Evolutionary conservation across 257 asterid species (phyloP), one percentile per base, ranked within the genome.

Genomic region (Solanum acaule): DNA sequence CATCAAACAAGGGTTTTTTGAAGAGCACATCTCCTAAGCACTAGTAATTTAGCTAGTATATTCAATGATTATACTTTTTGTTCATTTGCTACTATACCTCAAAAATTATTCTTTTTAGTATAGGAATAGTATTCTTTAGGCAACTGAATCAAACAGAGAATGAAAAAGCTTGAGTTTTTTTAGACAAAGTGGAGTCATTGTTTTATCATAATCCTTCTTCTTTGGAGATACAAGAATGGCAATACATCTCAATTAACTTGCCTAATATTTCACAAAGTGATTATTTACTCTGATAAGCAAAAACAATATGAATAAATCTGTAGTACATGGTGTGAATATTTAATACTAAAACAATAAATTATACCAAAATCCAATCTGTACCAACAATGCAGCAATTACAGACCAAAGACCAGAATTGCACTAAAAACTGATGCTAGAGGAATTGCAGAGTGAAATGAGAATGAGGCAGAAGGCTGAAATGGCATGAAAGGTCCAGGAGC

Each of bases 401-500:
- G 52, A 83, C 40, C 86, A 85, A 89, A 40, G 89, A 90, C 87
- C 85, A 88, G 89, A 88, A 88, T 14, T 37, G 92, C 90, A 38
- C 88, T 78, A 35, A 91, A 84, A 86, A 87, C 22, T 6, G 89
- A 85, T 83, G 84, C 89, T 15, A 87, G 89, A 89, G 88, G 88
- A 49, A 81, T 44, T 0, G 96, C 87, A 31, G 95, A 90, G 59
- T 97, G 93, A 70, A 88, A 88, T 29, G 95, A 94, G 89, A 90
- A 65, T 2, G 88, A 67, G 37, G 89, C 95, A 8, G 77, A 27
- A 0, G 98, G 97, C 86, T 2, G 94, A 87, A 42, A 92, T 52
- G 6, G 98, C 27, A 81, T 5, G 5, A 75, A 91, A 11, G 98
- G 98, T 71, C 93, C 98, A 0, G 92, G 91, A 85, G 95, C 94